Base-by-base conservation (phyloP, 1,284 basidiomycete species). In the Neolentinus lepideus region DNA sequence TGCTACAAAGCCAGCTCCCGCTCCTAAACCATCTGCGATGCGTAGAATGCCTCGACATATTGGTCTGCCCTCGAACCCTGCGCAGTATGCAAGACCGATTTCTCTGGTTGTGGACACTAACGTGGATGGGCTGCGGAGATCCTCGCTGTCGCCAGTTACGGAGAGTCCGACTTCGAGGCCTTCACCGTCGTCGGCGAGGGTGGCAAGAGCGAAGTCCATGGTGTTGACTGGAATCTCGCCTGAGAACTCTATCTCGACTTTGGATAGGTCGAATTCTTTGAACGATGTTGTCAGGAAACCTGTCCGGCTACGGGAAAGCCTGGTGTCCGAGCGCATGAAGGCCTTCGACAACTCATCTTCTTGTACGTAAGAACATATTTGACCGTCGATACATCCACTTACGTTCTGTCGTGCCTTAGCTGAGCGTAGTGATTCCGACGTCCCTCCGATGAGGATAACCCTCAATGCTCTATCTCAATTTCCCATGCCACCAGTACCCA, bases 251-350 rank as follows among this genome's bases (percentile, higher is more conserved):
- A 36, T 14, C 12, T 11, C 24, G 33, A 36, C 31, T 25, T 60
- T 64, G 10, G 58, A 60, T 46, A 60, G 62, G 29, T 63, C 63
- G 31, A 62, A 62, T 48, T 66, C 62, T 6, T 52, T 62, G 61
- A 62, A 58, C 22, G 51, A 52, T 2, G 52, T 59, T 8, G 60
- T 58, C 22, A 50, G 47, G n/a, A 58, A 58, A 19, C 57, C 56
- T 14, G 60, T 56, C 43, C 59, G 62, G 26, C 59, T 60, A 11
- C 62, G 77, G 56, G 75, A 79, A 54, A 83, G 79, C 58, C 54
- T 80, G 52, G 77, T 84, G 24, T 62, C 78, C 6, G 80, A 80
- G 60, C 67, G 77, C 59, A 75, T 77, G 1, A 75, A 67, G 62
- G 72, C 73, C 21, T 74, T 67, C 47, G 67, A 69, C 24, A 43